Evolutionary conservation across 2,329 filamentous ascomycete genomes (phyloP).

Genomic region (Talaromyces amestolkiae): DNA sequence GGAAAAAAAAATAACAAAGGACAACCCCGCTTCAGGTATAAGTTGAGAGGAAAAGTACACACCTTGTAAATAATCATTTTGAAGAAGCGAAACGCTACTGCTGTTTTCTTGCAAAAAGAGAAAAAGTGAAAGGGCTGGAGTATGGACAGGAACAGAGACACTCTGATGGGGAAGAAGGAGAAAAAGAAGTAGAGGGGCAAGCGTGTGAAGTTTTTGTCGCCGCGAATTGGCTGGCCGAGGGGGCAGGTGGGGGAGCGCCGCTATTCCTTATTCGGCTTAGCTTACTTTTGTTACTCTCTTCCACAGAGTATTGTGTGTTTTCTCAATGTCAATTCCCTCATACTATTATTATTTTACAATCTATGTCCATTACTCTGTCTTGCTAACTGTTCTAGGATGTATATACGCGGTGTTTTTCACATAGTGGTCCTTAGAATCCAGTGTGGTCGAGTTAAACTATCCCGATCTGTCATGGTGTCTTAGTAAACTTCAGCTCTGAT

Average conservation of each 20-base stretch:
- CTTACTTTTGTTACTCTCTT: too few relatives aligned
- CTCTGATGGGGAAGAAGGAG: slow-evolving; percentile 21
- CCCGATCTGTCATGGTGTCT: background rate
- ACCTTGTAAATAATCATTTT: slow-evolving; percentile 76
- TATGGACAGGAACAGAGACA: slow-evolving; percentile 9
- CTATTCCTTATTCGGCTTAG: background rate
- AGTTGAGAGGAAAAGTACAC: slow-evolving; percentile 26
- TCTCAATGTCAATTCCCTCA: too few relatives aligned
- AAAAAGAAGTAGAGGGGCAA: slow-evolving; percentile 15
- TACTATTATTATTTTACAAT: too few relatives aligned
- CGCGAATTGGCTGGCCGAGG: slow-evolving; percentile 12
- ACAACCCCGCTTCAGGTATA: background rate
- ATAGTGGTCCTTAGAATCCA: background rate
- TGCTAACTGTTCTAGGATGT: background rate
- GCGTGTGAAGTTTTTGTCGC: slow-evolving; percentile 32
- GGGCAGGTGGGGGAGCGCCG: slow-evolving; percentile 7
- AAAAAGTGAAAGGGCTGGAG: slow-evolving; percentile 27
- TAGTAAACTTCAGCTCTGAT: background rate
- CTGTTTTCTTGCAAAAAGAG: slow-evolving; percentile 20
- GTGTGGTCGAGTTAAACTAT: background rate
- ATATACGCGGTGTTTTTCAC: background rate
- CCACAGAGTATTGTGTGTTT: too few relatives aligned
- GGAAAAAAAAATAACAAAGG: background rate
- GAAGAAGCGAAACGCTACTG: slow-evolving; percentile 36
- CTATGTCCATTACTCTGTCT: background rate